Conservation (phyloP, 148 eudicot genomes). For the Gaultheria prostrata region DNA sequence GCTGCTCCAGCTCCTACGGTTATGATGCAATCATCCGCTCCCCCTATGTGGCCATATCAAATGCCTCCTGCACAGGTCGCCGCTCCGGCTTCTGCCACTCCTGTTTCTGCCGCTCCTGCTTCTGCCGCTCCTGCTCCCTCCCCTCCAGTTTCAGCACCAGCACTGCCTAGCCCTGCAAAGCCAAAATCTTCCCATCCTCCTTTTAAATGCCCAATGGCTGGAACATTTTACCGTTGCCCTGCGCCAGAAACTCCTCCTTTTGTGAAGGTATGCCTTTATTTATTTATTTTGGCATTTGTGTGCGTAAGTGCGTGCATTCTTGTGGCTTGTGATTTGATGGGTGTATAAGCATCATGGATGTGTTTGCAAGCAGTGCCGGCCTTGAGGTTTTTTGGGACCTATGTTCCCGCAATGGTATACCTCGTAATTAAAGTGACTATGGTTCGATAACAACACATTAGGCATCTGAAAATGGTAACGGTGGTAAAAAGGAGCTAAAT, state of each 20-base stretch:
- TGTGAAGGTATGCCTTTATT: constrained; percentile 37
- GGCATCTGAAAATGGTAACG: not conserved
- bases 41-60: constrained; percentile 29
- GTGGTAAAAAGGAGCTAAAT: not conserved
- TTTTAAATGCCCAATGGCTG: constrained; percentile 59
- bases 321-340: not conserved
- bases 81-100: constrained; percentile 25
- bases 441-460: not conserved
- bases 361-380: not conserved
- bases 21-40: constrained; percentile 31
- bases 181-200: constrained; percentile 51
- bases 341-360: not conserved
- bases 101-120: constrained; percentile 26
- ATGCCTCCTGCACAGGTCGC: constrained; percentile 24
- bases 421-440: not conserved
- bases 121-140: constrained; percentile 31
- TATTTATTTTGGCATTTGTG: not conserved
- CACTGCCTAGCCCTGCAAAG: constrained; percentile 32
- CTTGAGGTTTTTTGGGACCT: not conserved
- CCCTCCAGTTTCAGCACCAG: constrained; percentile 30
- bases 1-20: constrained; percentile 27
- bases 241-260: constrained; percentile 50
- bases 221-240: constrained; percentile 47
- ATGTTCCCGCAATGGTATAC: not conserved
- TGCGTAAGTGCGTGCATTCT: not conserved